These are phyloP conservation scores for Peltaster fructicola DNA, from an alignment of 2,329 filamentous ascomycete species.

Conservation along the genomic window DNA sequence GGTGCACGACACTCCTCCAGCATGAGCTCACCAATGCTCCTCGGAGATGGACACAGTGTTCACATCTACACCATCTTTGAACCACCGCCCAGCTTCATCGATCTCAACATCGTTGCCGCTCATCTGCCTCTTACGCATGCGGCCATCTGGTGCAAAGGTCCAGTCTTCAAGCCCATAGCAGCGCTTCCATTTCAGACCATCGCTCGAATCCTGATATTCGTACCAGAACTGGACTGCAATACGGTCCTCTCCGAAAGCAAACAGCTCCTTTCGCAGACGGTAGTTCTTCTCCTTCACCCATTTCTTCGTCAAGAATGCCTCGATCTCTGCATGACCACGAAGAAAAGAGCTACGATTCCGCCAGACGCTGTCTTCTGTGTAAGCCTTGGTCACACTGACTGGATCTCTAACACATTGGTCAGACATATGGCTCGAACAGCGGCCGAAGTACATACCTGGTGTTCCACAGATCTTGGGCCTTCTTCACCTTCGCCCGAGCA, in stretches of 20 bases:
- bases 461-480: slow-evolving; percentile 72
- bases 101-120: slow-evolving; percentile 56
- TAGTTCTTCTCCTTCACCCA: slow-evolving; percentile 60
- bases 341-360: slow-evolving; percentile 59
- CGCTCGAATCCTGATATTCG: slow-evolving; percentile 51
- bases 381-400: slow-evolving; percentile 46
- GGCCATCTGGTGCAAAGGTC: slow-evolving; percentile 53
- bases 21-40: slow-evolving; percentile 46
- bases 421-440: slow-evolving; percentile 4
- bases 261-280: slow-evolving; percentile 64
- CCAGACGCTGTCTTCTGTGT: slow-evolving; percentile 64
- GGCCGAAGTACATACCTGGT: slow-evolving; percentile 35
- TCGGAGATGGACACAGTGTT: slow-evolving; percentile 48
- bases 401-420: slow-evolving; percentile 36
- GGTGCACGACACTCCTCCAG: slow-evolving; percentile 62
- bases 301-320: slow-evolving; percentile 51
- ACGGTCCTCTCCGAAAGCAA: slow-evolving; percentile 55
- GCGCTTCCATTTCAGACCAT: slow-evolving; percentile 59
- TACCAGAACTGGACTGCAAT: slow-evolving; percentile 90
- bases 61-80: slow-evolving; percentile 50
- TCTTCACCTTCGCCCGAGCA: slow-evolving; percentile 62
- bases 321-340: slow-evolving; percentile 48
- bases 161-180: slow-evolving; percentile 72
- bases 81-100: slow-evolving; percentile 46
- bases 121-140: slow-evolving; percentile 61